Evolutionary conservation across 257 asterid genomes (phyloP).

Genomic region (Pogostemon cablin): DNA sequence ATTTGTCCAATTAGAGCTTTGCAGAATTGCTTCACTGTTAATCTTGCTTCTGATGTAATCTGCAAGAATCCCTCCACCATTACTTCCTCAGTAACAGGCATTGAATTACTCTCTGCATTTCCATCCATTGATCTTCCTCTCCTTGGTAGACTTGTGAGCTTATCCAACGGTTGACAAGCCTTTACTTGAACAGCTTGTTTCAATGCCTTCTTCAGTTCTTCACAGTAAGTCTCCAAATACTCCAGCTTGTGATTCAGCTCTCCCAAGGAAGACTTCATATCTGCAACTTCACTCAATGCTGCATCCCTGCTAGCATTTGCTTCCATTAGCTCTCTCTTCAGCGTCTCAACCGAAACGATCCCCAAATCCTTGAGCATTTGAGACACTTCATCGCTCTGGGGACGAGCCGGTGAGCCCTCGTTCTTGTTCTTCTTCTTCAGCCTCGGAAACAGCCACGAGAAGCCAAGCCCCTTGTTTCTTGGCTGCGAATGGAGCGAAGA

Average conservation of each 20-base stretch:
- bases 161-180: slow-evolving; percentile 37
- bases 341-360: slow-evolving; percentile 45
- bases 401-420: slow-evolving; percentile 27
- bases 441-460: slow-evolving; percentile 78
- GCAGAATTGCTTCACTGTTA: slow-evolving; percentile 87
- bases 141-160: slow-evolving; percentile 44
- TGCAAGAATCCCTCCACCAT: slow-evolving; percentile 92
- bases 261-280: slow-evolving; percentile 66
- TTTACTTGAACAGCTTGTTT: slow-evolving; percentile 49
- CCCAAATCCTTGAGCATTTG: slow-evolving; percentile 47
- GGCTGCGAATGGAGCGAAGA: slow-evolving; percentile 64
- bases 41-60: slow-evolving; percentile 78
- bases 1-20: slow-evolving; percentile 58
- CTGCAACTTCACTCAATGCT: slow-evolving; percentile 65
- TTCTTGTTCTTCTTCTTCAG: slow-evolving; percentile 74
- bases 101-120: slow-evolving; percentile 12
- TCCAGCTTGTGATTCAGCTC: slow-evolving; percentile 69
- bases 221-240: slow-evolving; percentile 73
- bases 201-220: slow-evolving; percentile 74
- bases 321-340: slow-evolving; percentile 60
- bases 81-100: slow-evolving; percentile 68
- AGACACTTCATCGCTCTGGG: slow-evolving; percentile 48
- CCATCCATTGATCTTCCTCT: too few relatives aligned
- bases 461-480: slow-evolving; percentile 50
- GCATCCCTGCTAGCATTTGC: slow-evolving; percentile 67